Evolutionary conservation across 768 basidiomycete species (phyloP).

Genomic region (Lentinula raphanica): DNA sequence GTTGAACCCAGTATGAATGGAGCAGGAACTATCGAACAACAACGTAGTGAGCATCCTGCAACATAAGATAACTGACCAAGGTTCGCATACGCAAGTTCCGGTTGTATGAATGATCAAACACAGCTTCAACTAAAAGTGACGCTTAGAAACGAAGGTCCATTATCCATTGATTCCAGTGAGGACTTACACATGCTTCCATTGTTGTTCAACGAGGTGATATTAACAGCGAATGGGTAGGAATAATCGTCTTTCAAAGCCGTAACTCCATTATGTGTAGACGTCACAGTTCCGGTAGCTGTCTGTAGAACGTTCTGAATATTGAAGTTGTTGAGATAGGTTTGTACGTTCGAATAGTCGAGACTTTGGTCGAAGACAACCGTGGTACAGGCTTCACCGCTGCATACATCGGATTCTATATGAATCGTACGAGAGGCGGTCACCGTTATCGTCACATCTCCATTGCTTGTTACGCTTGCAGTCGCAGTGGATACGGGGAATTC

Average conservation of each 20-base stretch:
- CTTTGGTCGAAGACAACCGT: constrained; percentile 63
- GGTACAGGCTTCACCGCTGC: constrained; percentile 53
- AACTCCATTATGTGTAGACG: constrained; percentile 39
- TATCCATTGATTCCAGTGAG: no score
- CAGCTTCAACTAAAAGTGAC: constrained; percentile 35
- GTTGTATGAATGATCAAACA: constrained; percentile 67
- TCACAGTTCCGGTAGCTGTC: constrained; percentile 29
- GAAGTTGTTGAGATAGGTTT: constrained; percentile 51
- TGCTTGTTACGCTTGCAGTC: constrained; percentile 34
- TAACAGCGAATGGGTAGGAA: constrained; percentile 41
- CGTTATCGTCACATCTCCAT: constrained; percentile 54
- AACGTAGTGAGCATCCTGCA: not conserved
- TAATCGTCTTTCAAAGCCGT: constrained; percentile 35
- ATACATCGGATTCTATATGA: constrained; percentile 55
- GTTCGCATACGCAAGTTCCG: constrained; percentile 34
- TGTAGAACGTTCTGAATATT: constrained; percentile 37
- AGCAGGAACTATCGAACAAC: constrained; percentile 30
- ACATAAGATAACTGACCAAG: not conserved
- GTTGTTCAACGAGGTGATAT: constrained; percentile 32
- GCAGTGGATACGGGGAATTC: constrained; percentile 51
- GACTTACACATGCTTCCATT: constrained; percentile 31
- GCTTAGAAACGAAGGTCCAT: no score
- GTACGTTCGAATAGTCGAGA: constrained; percentile 55
- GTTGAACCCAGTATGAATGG: constrained; percentile 56
- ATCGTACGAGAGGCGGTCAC: constrained; percentile 56